Evolutionary conservation across 2,329 filamentous ascomycete species (phyloP).

Genomic region (Conoideocrella luteorostrata): DNA sequence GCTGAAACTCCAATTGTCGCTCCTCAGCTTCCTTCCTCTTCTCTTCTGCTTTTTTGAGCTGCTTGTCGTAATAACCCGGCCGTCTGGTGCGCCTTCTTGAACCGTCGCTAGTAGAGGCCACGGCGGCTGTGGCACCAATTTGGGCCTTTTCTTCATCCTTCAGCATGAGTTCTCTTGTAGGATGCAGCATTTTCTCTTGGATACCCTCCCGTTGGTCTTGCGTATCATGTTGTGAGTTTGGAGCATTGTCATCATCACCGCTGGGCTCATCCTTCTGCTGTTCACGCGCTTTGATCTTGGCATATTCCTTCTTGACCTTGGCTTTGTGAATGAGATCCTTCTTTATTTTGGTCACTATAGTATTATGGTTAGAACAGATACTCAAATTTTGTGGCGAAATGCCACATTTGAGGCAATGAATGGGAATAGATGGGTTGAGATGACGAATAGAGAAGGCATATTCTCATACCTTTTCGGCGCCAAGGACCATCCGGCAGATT

Average conservation of each 20-base stretch:
- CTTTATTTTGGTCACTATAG: slow-evolving; percentile 78
- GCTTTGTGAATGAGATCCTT: slow-evolving; percentile 82
- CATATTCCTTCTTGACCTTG: slow-evolving; percentile 88
- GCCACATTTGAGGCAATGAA: no score
- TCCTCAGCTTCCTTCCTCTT: slow-evolving; percentile 36
- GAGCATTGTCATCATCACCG: slow-evolving; percentile 15
- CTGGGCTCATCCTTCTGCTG: slow-evolving; percentile 19
- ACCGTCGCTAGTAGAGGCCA: slow-evolving; percentile 21
- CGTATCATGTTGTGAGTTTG: neutral
- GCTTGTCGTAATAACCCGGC: slow-evolving; percentile 61
- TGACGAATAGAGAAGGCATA: neutral
- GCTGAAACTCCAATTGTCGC: slow-evolving; percentile 34
- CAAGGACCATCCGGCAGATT: slow-evolving; percentile 88
- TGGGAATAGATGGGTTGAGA: no score
- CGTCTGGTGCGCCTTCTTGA: slow-evolving; percentile 28
- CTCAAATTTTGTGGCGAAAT: no score
- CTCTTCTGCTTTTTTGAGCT: slow-evolving; percentile 41
- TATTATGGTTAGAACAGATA: slow-evolving; percentile 13
- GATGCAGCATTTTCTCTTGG: slow-evolving; percentile 26
- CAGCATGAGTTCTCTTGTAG: slow-evolving; percentile 33
- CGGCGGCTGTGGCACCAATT: slow-evolving; percentile 14
- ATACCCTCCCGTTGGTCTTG: slow-evolving; percentile 15
- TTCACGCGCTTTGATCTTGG: slow-evolving; percentile 65
- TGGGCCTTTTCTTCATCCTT: slow-evolving; percentile 32
- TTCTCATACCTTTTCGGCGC: slow-evolving; percentile 60